Evolutionary conservation across 495 filamentous ascomycete species (phyloP).

Genomic region (Trichoderma asperelloides): DNA sequence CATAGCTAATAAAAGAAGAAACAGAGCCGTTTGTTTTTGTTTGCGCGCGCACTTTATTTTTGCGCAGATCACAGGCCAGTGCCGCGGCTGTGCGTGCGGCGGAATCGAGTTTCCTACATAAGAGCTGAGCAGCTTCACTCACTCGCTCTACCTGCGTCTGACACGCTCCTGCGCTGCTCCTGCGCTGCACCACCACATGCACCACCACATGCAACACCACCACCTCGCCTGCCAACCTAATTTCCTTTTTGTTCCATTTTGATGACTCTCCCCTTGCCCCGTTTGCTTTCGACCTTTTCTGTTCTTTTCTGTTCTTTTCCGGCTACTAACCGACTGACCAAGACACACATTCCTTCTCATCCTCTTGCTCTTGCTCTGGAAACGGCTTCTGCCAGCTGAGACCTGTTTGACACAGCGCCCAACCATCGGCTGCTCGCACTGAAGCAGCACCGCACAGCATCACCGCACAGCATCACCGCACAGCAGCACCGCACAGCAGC

Average conservation of each 20-base stretch:
- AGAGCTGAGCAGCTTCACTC: not conserved
- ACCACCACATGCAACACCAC: no score
- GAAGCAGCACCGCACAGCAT: not conserved
- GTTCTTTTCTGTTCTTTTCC: not conserved
- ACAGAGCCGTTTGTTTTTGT: no score
- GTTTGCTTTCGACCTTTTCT: not conserved
- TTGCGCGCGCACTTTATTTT: no score
- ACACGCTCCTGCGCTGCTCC: no score
- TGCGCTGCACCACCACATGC: not conserved
- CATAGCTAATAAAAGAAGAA: not conserved
- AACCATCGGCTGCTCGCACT: not conserved
- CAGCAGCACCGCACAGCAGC: not conserved
- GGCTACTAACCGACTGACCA: no score
- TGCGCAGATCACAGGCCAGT: no score
- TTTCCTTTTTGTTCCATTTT: not conserved
- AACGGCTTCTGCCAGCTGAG: not conserved
- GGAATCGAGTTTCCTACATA: not conserved
- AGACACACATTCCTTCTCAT: not conserved
- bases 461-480: not conserved
- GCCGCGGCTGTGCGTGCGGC: no score
- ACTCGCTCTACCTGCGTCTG: not conserved
- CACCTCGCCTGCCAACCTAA: not conserved
- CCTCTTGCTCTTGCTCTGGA: not conserved
- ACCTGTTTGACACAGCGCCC: conserved; percentile 2
- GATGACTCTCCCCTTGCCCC: not conserved